These are phyloP conservation scores for Schoenoplectus tabernaemontani DNA, from an alignment of 202 grass and related monocot genomes.

Conservation along the genomic window DNA sequence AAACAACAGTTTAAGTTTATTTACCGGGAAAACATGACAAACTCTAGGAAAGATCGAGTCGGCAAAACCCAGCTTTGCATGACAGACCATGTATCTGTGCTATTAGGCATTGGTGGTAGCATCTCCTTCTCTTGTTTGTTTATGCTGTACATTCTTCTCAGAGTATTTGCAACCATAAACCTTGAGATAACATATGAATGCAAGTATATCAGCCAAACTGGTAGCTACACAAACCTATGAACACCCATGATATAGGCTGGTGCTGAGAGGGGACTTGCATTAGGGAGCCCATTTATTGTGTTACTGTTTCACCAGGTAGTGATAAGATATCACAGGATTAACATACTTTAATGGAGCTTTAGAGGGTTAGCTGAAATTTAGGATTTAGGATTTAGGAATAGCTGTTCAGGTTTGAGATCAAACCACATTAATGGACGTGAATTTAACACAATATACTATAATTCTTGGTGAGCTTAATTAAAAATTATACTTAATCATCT, in stretches of 20 bases:
- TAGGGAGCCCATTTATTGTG: neutral
- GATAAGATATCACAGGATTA: neutral
- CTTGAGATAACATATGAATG: slow-evolving; percentile 27
- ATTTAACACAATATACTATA: too few relatives aligned
- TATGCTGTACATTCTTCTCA: slow-evolving; percentile 76
- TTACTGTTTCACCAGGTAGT: neutral
- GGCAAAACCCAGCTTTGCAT: slow-evolving; percentile 96
- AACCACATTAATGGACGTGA: slow-evolving; percentile 15
- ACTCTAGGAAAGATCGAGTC: slow-evolving; percentile 90
- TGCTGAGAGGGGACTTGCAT: slow-evolving; percentile 3
- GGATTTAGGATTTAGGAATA: neutral
- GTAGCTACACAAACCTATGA: slow-evolving; percentile 26
- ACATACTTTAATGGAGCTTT: neutral
- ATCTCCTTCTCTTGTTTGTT: slow-evolving; percentile 52
- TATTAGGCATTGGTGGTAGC: slow-evolving; percentile 66
- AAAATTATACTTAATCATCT: too few relatives aligned
- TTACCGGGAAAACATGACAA: slow-evolving; percentile 98
- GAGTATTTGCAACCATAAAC: slow-evolving; percentile 50
- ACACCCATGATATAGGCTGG: slow-evolving; percentile 8
- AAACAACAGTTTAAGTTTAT: slow-evolving; percentile 20
- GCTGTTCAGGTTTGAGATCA: neutral
- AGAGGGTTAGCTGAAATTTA: neutral
- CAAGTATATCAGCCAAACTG: neutral
- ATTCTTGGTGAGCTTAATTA: too few relatives aligned
- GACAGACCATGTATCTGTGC: slow-evolving; percentile 78